Percentiles rank a stretch among this genome's conserved stretches.
Evolutionary conservation across 352 stramenopile genomes (phyloP).

Genomic region (Peronosclerospora sorghi): DNA sequence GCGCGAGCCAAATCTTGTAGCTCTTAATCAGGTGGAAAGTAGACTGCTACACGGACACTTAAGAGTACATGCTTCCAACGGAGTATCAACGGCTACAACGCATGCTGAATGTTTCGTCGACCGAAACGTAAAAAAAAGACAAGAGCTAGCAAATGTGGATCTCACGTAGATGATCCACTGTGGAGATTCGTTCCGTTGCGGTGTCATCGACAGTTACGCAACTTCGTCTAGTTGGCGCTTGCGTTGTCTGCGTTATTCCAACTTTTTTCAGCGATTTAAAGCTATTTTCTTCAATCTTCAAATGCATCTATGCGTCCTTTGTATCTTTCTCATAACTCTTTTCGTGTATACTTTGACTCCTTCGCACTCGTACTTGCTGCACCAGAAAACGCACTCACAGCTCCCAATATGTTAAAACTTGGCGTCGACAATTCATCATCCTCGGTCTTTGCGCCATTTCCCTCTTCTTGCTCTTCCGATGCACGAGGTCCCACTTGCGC

Average conservation of each 20-base stretch:
- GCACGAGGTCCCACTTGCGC: slow-evolving; percentile 2
- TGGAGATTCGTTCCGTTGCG: too few relatives aligned
- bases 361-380: background rate
- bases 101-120: slow-evolving; percentile 5
- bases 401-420: slow-evolving; percentile 13
- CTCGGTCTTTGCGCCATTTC: background rate
- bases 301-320: slow-evolving; percentile 13
- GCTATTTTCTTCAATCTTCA: slow-evolving; percentile 63
- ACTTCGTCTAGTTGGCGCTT: slow-evolving; percentile 14
- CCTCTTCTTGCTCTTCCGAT: slow-evolving; percentile 1
- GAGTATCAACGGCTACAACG: slow-evolving; percentile 25
- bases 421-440: slow-evolving; percentile 7
- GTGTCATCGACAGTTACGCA: too few relatives aligned
- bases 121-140: slow-evolving; percentile 15
- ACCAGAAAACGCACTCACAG: background rate
- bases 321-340: background rate
- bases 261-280: slow-evolving; percentile 43
- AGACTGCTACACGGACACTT: slow-evolving; percentile 25
- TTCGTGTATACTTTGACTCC: background rate
- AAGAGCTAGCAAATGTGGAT: slow-evolving; percentile 19
- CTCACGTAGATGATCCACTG: slow-evolving; percentile 23
- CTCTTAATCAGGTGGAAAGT: slow-evolving; percentile 15
- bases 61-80: slow-evolving; percentile 40
- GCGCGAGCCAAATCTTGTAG: slow-evolving; percentile 12
- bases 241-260: slow-evolving; percentile 30